Base-by-base conservation (phyloP, 192 early-diverging fungal species). In the Thamnidium elegans region DNA sequence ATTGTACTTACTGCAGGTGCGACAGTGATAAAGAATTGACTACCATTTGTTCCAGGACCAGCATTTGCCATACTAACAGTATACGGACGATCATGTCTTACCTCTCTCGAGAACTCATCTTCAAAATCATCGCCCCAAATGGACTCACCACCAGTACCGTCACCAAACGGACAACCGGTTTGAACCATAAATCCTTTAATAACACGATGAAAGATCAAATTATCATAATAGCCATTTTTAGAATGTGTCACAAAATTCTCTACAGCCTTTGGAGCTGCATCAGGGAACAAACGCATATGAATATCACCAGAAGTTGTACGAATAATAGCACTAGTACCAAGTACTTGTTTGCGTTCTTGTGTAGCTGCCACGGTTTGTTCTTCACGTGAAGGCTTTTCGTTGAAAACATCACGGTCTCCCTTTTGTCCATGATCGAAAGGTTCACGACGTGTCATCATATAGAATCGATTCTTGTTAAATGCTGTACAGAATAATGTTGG, bases 101-200 rank as follows among this genome's bases (percentile, higher is more conserved):
- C 73, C 36, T 82, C 83, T 45, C 81, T 79, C 53, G 82, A 77
- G 71, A 98, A 93, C 74, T 99, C 95, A 69, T 99, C 95, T 61
- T 94, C 94, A 81, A 99, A 99, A 32, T 94, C 86, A 17, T 82
- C 76, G 17, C 93, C 92, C 92, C 94, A 99, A 14, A 94, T 83
- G 7, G 88, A 90, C 42, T 95, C 94, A 30, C 95, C 95, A 23
- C 96, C 96, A 0, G 96, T 99, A 31, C 96, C 96, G 75, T 99
- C 94, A 3, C 86, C 87, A 13, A 92, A 69, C 0, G 90, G 90
- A 72, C 91, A 89, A n/a, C 91, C 91, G 0, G 96, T 99, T 73
- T 97, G 95, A 36, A 97, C 75, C 95, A 99, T 99, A 69, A 99
- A 99, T 9, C 89, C 83, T 71, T 95, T 94, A 73, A 99, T 96